A percentile compares a stretch with the other conserved stretches of the same genome.
Conservation (phyloP, 306 rosid species). For the Vicia villosa region DNA sequence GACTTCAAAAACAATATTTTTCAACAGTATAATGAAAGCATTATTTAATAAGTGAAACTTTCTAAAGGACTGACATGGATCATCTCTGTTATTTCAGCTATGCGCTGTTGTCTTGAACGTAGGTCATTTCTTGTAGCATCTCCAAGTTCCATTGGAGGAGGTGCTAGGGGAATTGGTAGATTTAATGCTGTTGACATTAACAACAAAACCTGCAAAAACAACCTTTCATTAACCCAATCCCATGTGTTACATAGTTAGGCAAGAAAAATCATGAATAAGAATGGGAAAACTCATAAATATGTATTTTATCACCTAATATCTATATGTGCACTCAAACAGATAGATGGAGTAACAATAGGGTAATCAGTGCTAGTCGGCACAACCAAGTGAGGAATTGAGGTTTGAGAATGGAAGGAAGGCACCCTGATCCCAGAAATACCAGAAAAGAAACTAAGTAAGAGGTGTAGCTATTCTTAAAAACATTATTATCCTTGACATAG, state of each 20-base stretch:
- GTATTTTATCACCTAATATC: not conserved
- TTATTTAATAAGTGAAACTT: slow-evolving; percentile 31
- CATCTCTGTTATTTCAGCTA: slow-evolving; percentile 99
- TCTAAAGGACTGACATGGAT: slow-evolving; percentile 77
- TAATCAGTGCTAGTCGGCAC: not conserved
- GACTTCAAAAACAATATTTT: not conserved
- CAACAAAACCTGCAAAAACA: slow-evolving; percentile 74
- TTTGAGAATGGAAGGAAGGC: slow-evolving; percentile 6
- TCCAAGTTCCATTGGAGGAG: slow-evolving; percentile 42
- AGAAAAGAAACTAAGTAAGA: not conserved
- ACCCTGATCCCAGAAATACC: slow-evolving; percentile 22
- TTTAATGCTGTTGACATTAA: slow-evolving; percentile 85
- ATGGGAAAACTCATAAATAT: slow-evolving; percentile 13
- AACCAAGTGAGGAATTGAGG: slow-evolving; percentile 10
- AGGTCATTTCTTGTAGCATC: slow-evolving; percentile 58
- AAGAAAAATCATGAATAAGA: slow-evolving; percentile 11
- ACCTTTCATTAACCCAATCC: slow-evolving; percentile 22
- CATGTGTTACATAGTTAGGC: not conserved
- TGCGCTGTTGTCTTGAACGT: slow-evolving; percentile 79
- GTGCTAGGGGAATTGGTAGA: slow-evolving; percentile 44
- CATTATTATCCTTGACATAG: slow-evolving; percentile 5
- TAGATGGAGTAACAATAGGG: not conserved
- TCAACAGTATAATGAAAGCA: slow-evolving; percentile 26
- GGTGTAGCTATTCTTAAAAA: slow-evolving; percentile 7
- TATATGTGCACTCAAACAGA: not conserved